Evolutionary conservation across 176 grass and related monocot genomes (phyloP).

Genomic region (Alloteropsis semialata): DNA sequence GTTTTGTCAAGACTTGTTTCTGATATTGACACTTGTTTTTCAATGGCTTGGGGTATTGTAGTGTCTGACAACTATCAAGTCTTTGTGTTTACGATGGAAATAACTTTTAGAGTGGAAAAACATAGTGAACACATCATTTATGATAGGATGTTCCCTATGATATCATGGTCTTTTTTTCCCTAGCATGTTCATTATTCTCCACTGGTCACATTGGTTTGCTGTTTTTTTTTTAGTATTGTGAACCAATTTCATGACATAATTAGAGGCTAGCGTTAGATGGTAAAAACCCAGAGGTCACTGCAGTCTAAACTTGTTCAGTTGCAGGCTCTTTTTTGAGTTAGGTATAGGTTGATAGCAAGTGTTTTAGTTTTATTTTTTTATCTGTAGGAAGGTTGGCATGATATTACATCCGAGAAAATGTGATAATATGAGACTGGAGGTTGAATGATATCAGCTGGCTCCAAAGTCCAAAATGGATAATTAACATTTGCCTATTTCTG

Average conservation of each 20-base stretch:
- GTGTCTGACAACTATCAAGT: background rate
- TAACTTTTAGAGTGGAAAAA: background rate
- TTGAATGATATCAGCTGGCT: background rate
- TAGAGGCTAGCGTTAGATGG: background rate
- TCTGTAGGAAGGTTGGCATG: background rate
- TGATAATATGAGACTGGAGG: background rate
- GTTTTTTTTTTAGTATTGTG: background rate
- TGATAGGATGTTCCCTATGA: background rate
- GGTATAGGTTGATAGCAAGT: background rate
- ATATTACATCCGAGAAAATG: background rate
- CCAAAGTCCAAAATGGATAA: background rate
- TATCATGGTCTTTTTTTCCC: background rate
- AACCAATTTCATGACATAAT: background rate
- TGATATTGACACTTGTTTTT: background rate
- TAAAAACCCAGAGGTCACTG: background rate
- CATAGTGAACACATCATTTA: background rate
- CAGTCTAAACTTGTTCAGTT: background rate
- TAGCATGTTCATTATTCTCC: background rate
- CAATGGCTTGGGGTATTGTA: constrained; percentile 5
- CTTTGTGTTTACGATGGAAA: background rate
- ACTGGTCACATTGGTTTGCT: background rate
- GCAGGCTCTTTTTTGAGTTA: background rate
- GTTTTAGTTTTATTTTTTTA: constrained; percentile 9
- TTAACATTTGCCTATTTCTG: background rate
- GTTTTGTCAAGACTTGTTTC: background rate